Evolutionary conservation across 495 filamentous ascomycete genomes (phyloP), one percentile per base, ranked within the genome.

Genomic region (Trypethelium eluteriae): DNA sequence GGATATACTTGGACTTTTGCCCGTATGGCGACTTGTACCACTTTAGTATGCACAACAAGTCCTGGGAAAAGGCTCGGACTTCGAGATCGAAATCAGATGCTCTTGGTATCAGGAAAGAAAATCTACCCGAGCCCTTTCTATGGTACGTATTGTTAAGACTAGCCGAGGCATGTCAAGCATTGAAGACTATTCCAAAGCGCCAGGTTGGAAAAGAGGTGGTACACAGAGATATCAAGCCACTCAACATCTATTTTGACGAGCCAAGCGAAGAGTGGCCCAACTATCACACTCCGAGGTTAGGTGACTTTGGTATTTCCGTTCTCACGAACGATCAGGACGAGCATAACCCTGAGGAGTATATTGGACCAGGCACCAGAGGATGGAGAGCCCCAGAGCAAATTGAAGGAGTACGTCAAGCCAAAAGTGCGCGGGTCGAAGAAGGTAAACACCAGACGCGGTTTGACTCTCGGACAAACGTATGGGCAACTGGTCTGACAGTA

Each of bases 1-100:
- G 53, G 2, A 59, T 59, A 35, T 59, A 68, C 67, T 66, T 64
- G 71, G 74, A 72, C 61, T 44, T 61, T 63, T 62, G 67, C 66
- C 36, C 62, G 10, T 64, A 3, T 35, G 53, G 53, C 4, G 32
- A 59, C 53, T 59, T 59, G 32, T 36, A 10, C 7, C 7, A 59
- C 14, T 36, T 59, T 18, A 34, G 7, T 18, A 18, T 9, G 7
- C 53, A 32, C 11, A 35, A 59, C 32, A 6, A 32, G 34, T 62
- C 18, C 18, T 63, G 49, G 59, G 46, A 34, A n/a, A 18, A 36
- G 32, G 6, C 6, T 3, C 2, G 25, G 0, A 36, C 14, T 25
- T 25, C 25, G 25, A 25, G 4, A 59, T 7, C 14, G 41, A 59
- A n/a, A 25, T 5, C 53, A 32, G n/a, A 34, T 34, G 5, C 11